Percentiles rank a stretch among this genome's conserved stretches.
These are phyloP conservation scores for Salix dunnii DNA, from an alignment of 345 rosid species.

Conservation along the genomic window DNA sequence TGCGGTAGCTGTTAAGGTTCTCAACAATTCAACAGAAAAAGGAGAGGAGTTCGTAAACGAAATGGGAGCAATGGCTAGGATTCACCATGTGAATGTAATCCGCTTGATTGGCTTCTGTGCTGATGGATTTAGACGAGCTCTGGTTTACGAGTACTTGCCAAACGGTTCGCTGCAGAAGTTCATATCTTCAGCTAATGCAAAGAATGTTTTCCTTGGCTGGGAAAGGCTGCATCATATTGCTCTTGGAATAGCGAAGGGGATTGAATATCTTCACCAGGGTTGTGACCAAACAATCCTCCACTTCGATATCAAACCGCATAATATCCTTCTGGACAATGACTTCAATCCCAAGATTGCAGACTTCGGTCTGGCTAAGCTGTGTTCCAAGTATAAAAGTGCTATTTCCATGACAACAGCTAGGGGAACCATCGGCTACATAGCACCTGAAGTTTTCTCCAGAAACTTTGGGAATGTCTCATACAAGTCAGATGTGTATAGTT, in stretches of 20 bases:
- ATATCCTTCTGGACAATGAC: not conserved
- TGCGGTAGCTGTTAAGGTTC: constrained; percentile 3
- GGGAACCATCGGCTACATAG: not conserved
- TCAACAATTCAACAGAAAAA: not conserved
- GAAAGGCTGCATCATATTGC: not conserved
- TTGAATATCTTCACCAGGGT: not conserved
- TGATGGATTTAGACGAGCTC: constrained; percentile 15
- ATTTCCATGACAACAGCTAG: not conserved
- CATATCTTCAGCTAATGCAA: not conserved
- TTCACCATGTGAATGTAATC: constrained; percentile 9
- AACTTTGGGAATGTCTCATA: not conserved
- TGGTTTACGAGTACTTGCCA: not conserved
- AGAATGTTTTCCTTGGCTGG: not conserved
- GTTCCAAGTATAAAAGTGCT: not conserved
- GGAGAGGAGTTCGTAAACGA: not conserved
- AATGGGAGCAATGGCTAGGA: not conserved
- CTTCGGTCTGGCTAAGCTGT: not conserved
- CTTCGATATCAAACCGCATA: not conserved
- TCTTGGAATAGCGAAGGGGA: not conserved
- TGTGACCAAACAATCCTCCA: not conserved
- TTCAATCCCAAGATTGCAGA: not conserved
- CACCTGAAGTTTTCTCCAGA: not conserved
- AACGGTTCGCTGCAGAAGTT: not conserved
- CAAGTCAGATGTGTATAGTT: not conserved
- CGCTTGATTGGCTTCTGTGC: constrained; percentile 15